A percentile compares a stretch with the other conserved stretches of the same genome.
phyloP scores from a whole-genome alignment of 768 basidiomycete species.

The Arthromyces matolae region DNA sequence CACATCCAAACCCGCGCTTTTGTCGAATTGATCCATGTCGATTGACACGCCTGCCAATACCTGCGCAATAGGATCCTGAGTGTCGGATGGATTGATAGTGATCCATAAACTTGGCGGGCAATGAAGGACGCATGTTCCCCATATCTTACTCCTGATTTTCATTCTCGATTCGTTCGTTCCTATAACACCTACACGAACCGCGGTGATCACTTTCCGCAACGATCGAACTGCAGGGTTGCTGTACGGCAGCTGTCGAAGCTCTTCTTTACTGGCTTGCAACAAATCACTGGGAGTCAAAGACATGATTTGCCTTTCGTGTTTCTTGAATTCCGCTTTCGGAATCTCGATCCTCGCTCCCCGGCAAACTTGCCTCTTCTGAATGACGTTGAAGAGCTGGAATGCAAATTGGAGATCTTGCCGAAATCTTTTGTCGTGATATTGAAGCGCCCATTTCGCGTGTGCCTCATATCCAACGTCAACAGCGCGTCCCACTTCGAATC shows the following conservation, averaged over 20 bases:
- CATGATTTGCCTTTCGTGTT: slow-evolving; percentile 17
- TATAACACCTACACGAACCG: slow-evolving; percentile 18
- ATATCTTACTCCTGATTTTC: slow-evolving; percentile 28
- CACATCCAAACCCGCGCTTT: slow-evolving; percentile 21
- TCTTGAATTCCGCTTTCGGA: slow-evolving; percentile 21
- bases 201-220: slow-evolving; percentile 23
- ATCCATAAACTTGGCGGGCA: slow-evolving; percentile 37
- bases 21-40: slow-evolving; percentile 35
- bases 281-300: slow-evolving; percentile 28
- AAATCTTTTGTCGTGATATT: slow-evolving; percentile 27
- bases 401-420: slow-evolving; percentile 24
- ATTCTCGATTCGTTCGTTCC: slow-evolving; percentile 31
- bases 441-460: slow-evolving; percentile 22
- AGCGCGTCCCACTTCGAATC: slow-evolving; percentile 4
- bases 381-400: slow-evolving; percentile 25
- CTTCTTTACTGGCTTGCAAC: slow-evolving; percentile 30
- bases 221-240: slow-evolving; percentile 24
- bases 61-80: slow-evolving; percentile 42
- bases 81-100: slow-evolving; percentile 40
- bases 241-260: slow-evolving; percentile 17
- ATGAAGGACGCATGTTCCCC: slow-evolving; percentile 28
- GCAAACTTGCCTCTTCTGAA: slow-evolving; percentile 23
- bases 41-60: slow-evolving; percentile 39
- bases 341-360: slow-evolving; percentile 28
- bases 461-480: slow-evolving; percentile 9